A percentile compares a stretch with the other conserved stretches of the same genome.
phyloP scores from a whole-genome alignment of 2,329 filamentous ascomycete species.

The Cladosporium sp. region DNA sequence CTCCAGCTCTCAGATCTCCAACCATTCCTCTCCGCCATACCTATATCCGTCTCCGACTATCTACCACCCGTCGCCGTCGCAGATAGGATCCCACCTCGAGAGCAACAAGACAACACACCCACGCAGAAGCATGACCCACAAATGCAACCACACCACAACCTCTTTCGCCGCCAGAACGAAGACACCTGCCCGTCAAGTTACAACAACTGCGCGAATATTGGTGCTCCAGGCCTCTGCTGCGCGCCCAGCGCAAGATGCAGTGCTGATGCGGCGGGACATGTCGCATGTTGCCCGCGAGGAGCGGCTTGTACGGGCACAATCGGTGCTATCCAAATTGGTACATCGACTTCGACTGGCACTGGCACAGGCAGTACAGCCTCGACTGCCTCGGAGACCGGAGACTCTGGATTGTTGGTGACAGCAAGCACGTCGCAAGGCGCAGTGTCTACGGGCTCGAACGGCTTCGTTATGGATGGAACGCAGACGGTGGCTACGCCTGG shows the following conservation, averaged over 20 bases:
- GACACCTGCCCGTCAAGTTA: slow-evolving; percentile 54
- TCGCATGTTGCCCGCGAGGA: slow-evolving; percentile 62
- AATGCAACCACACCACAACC: not conserved
- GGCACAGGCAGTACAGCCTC: slow-evolving; percentile 27
- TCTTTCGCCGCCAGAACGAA: slow-evolving; percentile 21
- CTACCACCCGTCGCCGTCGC: slow-evolving; percentile 24
- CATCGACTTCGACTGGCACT: slow-evolving; percentile 27
- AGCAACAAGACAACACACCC: not conserved
- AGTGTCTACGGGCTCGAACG: slow-evolving; percentile 20
- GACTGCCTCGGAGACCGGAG: slow-evolving; percentile 20
- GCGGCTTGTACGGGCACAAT: slow-evolving; percentile 60
- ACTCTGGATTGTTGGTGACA: slow-evolving; percentile 23
- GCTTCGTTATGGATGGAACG: slow-evolving; percentile 34
- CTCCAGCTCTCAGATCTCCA: slow-evolving; percentile 31
- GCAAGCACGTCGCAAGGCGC: slow-evolving; percentile 27
- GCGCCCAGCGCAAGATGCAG: slow-evolving; percentile 54
- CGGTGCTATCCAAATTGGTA: slow-evolving; percentile 25
- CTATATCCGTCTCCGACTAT: slow-evolving; percentile 28
- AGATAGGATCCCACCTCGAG: slow-evolving; percentile 17
- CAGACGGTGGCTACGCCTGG: slow-evolving; percentile 38
- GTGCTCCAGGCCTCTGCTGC: slow-evolving; percentile 58
- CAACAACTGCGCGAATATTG: slow-evolving; percentile 53
- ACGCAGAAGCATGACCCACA: not conserved
- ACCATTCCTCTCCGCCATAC: slow-evolving; percentile 34
- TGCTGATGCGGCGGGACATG: slow-evolving; percentile 56